Base-by-base conservation (phyloP, 2,329 filamentous ascomycete species). In the Didymella sp. region DNA sequence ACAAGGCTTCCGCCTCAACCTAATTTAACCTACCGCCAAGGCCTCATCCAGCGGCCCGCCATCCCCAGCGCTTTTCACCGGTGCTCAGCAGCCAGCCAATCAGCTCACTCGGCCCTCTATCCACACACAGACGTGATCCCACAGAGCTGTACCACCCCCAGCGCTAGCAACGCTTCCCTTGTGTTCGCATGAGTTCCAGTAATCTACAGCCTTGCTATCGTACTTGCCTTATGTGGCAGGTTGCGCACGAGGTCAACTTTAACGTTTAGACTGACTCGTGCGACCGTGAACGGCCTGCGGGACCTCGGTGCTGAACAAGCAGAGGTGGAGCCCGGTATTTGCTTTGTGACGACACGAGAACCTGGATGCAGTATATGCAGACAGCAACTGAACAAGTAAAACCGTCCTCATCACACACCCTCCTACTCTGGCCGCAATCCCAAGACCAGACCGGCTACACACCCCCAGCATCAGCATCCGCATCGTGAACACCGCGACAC, bases 161-260 rank as follows among this genome's bases (percentile, higher is more conserved):
- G 33, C 51, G 45, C 38, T 50, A 54, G 28, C 24, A 44, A 38
- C n/a, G 21, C 51, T 57, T 57, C 52, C 61, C 55, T 68, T 56
- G 54, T 45, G 52, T 60, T 61, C 66, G 58, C 50, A 58, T 60
- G 55, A 62, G 71, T 72, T 73, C 69, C 70, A 73, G 71, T 56
- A 58, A 68, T 73, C 71, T 52, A 73, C 53, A 60, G 60, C 38
- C 47, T 55, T 30, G 35, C 28, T 33, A 15, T 44, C 33, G 51
- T 43, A 52, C 45, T 61, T 73, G 48, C 71, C 69, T 37, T 15
- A 68, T 66, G 25, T 15, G 66, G 71, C 56, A 73, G 47, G 63
- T 66, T 60, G 45, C 46, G 38, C 42, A 50, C 48, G 31, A 21
- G 19, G 17, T 30, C 31, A 31, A 24, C 17, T 21, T 35, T 21